Conservation (phyloP, 805 yeast species). For the Sugiyamaella boreocaroliniensis region DNA sequence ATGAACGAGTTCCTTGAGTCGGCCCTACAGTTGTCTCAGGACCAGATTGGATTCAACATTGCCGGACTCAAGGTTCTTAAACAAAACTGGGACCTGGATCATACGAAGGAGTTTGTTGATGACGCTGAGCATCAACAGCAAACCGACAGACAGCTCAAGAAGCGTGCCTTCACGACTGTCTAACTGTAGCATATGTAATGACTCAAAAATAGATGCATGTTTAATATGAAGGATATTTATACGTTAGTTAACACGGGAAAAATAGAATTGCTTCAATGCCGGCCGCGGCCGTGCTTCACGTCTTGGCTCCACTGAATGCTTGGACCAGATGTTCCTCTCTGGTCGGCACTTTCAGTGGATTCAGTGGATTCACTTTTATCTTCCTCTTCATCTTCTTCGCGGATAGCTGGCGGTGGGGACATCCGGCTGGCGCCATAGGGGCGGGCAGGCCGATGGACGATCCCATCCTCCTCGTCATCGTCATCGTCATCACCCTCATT, state of each 20-base stretch:
- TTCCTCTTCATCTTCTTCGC: slow-evolving; percentile 18
- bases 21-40: slow-evolving; percentile 45
- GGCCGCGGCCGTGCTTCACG: slow-evolving; percentile 6
- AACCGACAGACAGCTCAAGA: slow-evolving; percentile 52
- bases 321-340: background rate
- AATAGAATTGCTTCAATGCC: background rate
- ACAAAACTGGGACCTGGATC: slow-evolving; percentile 72
- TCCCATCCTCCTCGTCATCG: slow-evolving; percentile 18
- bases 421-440: background rate
- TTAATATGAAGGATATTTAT: background rate
- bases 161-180: slow-evolving; percentile 52
- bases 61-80: slow-evolving; percentile 73
- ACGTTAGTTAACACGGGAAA: background rate
- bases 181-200: background rate
- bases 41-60: slow-evolving; percentile 72
- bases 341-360: background rate
- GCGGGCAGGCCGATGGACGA: background rate
- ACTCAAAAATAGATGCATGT: background rate
- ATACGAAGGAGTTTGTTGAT: slow-evolving; percentile 67
- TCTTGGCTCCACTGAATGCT: slow-evolving; percentile 17
- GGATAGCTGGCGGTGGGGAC: slow-evolving; percentile 9
- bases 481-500: slow-evolving; percentile 21
- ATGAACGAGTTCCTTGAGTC: slow-evolving; percentile 58
- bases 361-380: background rate
- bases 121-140: slow-evolving; percentile 49